Evolutionary conservation across 1,284 basidiomycete genomes (phyloP), one percentile per base, ranked within the genome.

Genomic region (Puccinia polysora): DNA sequence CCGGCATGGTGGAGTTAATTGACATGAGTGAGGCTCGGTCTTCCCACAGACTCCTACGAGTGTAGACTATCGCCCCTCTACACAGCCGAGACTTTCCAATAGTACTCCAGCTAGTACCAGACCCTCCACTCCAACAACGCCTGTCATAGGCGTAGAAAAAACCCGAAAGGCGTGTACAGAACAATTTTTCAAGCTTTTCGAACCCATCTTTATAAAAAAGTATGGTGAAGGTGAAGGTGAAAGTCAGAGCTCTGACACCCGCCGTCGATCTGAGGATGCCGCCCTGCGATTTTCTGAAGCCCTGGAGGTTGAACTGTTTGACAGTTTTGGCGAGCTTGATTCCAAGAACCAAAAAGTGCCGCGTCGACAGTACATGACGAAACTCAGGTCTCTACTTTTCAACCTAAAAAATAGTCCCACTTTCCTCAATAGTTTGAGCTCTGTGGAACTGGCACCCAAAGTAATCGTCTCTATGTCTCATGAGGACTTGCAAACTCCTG

Each of bases 401-500:
- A 63, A 63, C n/a, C n/a, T 63, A 20, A 45, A 49, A 23, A n/a
- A 63, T 28, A 63, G 49, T 63, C 38, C 60, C 5, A 30, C 38
- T 5, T 63, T 63, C 28, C 60, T 63, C 30, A 14, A 45, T 28
- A 47, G 23, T 7, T 20, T 63, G 40, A 63, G 43, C 12, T 28
- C 43, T 25, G 14, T 45, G 18, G 40, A 63, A 20, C 32, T 49
- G 23, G 28, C n/a, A 12, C 60, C 60, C 43, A 34, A 45, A n/a
- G 30, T 36, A 7, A 63, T 92, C 71, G 86, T 89, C 53, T 82
- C 85, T 60, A 90, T 92, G 88, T 88, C 89, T 34, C 88, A 88
- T 18, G 89, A 88, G 75, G 90, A 91, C 76, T 81, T 92, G 60
- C 89, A 90, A 45, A 87, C 89, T 78, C 89, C 91, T 78, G 88